phyloP scores from a whole-genome alignment of 495 filamentous ascomycete genomes.

The Parathielavia appendiculata region DNA sequence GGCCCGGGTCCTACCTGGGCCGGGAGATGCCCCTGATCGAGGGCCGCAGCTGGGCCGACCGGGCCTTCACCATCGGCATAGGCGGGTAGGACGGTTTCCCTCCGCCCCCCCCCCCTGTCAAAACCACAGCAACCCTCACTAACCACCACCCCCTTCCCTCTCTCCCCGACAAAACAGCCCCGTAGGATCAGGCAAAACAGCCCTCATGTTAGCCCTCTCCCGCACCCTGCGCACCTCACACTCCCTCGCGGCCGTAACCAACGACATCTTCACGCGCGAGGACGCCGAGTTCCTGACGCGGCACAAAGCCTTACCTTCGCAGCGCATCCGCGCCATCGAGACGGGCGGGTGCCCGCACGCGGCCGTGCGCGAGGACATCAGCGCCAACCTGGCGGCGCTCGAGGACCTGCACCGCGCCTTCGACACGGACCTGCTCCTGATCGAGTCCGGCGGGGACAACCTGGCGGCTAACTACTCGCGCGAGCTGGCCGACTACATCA shows the following conservation, averaged over 20 bases:
- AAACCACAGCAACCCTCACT: background rate
- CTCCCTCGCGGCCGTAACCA: conserved; percentile 92
- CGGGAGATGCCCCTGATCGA: conserved; percentile 93
- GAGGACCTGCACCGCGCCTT: conserved; percentile 78
- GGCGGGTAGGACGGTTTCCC: conserved; percentile 67
- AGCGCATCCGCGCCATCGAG: conserved; percentile 89
- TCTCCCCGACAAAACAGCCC: conserved; percentile 65
- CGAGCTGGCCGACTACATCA: conserved; percentile 92
- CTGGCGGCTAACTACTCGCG: conserved; percentile 92
- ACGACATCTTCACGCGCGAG: conserved; percentile 98
- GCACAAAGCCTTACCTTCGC: conserved; percentile 72
- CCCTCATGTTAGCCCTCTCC: conserved; percentile 88
- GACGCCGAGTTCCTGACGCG: conserved; percentile 94
- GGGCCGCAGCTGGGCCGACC: conserved; percentile 80
- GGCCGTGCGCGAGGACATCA: conserved; percentile 96
- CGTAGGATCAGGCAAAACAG: conserved; percentile 96
- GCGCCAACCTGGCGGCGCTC: conserved; percentile 83
- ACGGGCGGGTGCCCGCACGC: conserved; percentile 97
- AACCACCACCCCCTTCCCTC: background rate
- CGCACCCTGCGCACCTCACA: conserved; percentile 67
- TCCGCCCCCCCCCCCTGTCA: background rate
- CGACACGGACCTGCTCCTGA: conserved; percentile 70
- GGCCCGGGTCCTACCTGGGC: conserved; percentile 80
- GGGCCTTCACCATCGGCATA: conserved; percentile 93
- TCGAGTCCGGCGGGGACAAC: conserved; percentile 94